phyloP scores from a whole-genome alignment of 1,284 basidiomycete genomes.

The Trichosporon sp. region DNA sequence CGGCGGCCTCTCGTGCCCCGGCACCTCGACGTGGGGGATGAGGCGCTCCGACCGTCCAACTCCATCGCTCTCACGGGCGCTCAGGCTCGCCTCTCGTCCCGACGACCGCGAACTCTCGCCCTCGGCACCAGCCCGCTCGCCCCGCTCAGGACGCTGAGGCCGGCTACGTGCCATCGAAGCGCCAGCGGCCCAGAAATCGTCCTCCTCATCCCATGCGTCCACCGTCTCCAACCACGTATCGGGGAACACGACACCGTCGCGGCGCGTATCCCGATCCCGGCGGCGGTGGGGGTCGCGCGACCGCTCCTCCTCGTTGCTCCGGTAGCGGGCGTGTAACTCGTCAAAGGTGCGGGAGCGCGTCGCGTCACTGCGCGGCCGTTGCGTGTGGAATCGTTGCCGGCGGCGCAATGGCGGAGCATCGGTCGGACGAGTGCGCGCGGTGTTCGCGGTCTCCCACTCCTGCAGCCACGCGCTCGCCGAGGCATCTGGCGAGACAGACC shows the following conservation, averaged over 20 bases:
- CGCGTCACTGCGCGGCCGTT: conserved; percentile 17
- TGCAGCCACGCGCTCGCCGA: conserved; percentile 23
- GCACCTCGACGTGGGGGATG: conserved; percentile 14
- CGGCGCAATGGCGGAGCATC: conserved; percentile 20
- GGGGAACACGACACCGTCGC: conserved; percentile 31
- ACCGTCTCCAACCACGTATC: conserved; percentile 22
- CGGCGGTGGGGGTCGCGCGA: neutral
- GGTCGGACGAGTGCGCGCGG: conserved; percentile 15
- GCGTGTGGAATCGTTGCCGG: neutral
- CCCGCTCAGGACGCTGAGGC: neutral
- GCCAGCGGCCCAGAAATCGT: neutral
- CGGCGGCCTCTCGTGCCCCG: neutral
- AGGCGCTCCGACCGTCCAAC: conserved; percentile 11
- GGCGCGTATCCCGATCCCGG: conserved; percentile 25
- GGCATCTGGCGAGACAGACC: conserved; percentile 17
- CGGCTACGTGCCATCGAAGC: neutral
- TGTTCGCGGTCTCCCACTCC: conserved; percentile 22
- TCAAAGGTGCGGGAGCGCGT: conserved; percentile 21
- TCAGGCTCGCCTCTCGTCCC: neutral
- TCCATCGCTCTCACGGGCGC: neutral
- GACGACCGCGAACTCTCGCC: neutral
- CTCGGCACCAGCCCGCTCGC: neutral
- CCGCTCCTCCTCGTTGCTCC: neutral
- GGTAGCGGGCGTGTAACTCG: conserved; percentile 13
- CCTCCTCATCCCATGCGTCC: neutral